Evolutionary conservation across 257 asterid genomes (phyloP).

Genomic region (Cordia subcordata): DNA sequence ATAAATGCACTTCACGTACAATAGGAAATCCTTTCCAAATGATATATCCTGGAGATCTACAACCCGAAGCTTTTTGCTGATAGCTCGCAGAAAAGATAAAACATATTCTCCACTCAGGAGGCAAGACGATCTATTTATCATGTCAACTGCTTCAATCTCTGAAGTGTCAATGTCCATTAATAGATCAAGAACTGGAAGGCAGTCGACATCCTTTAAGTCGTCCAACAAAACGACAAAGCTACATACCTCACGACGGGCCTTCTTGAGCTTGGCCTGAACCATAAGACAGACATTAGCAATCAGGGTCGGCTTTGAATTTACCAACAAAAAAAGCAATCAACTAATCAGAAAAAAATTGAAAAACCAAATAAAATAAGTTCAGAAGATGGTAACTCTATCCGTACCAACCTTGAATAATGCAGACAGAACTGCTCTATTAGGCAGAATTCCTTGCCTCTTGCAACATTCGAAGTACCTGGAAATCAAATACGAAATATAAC

Average conservation of each 20-base stretch:
- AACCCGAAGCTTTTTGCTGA: constrained; percentile 64
- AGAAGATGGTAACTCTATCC: not conserved
- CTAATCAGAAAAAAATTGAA: not conserved
- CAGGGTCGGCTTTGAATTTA: constrained; percentile 3
- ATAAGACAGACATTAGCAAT: constrained; percentile 15
- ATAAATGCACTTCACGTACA: constrained; percentile 44
- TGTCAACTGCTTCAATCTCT: constrained; percentile 86
- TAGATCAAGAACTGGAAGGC: constrained; percentile 58
- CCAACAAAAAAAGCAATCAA: not conserved
- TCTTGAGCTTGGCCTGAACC: constrained; percentile 68
- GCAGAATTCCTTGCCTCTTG: constrained; percentile 45
- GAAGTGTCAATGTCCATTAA: constrained; percentile 58
- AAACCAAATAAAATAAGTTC: not conserved
- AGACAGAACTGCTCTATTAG: constrained; percentile 50
- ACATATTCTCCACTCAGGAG: constrained; percentile 54
- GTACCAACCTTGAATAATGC: constrained; percentile 65
- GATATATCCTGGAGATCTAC: constrained; percentile 79
- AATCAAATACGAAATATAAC: constrained; percentile 15
- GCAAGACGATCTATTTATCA: constrained; percentile 62
- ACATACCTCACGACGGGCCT: constrained; percentile 49
- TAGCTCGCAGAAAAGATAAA: constrained; percentile 56
- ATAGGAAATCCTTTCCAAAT: constrained; percentile 72
- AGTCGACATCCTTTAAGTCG: constrained; percentile 64
- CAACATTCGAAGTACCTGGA: constrained; percentile 69
- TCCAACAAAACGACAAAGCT: constrained; percentile 53